Evolutionary conservation across 805 yeast species (phyloP).

Genomic region (Hanseniaspora hatyaiensis): DNA sequence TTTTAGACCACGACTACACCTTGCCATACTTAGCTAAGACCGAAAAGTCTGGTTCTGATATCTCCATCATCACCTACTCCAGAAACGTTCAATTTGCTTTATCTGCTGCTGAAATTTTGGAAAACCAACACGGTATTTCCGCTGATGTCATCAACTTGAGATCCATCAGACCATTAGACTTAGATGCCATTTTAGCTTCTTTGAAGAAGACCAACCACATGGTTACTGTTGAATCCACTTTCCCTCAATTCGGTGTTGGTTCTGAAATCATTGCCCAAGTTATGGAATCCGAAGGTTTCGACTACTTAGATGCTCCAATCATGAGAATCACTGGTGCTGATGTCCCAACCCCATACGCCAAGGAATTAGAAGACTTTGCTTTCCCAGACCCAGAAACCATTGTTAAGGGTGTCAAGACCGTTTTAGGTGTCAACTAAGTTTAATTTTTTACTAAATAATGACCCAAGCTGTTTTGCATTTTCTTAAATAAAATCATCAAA

Average conservation of each 20-base stretch:
- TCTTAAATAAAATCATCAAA: too few relatives aligned
- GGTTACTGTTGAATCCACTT: conserved; percentile 92
- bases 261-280: conserved; percentile 95
- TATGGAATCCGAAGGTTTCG: conserved; percentile 97
- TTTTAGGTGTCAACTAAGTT: conserved; percentile 47
- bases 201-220: conserved; percentile 95
- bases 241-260: conserved; percentile 98
- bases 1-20: conserved; percentile 73
- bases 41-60: conserved; percentile 85
- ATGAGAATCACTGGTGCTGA: conserved; percentile 99
- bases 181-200: conserved; percentile 69
- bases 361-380: conserved; percentile 91
- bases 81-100: conserved; percentile 79
- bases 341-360: conserved; percentile 97
- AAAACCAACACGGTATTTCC: conserved; percentile 72
- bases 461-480: too few relatives aligned
- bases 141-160: conserved; percentile 94
- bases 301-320: conserved; percentile 95
- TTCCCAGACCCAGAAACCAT: conserved; percentile 94
- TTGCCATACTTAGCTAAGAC: conserved; percentile 90
- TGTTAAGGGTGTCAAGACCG: conserved; percentile 74
- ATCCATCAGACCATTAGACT: conserved; percentile 92
- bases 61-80: conserved; percentile 81
- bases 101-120: conserved; percentile 79
- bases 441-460: too few relatives aligned